These are phyloP conservation scores for Oleoguttula mirabilis DNA, from an alignment of 495 filamentous ascomycete species.

Conservation along the genomic window DNA sequence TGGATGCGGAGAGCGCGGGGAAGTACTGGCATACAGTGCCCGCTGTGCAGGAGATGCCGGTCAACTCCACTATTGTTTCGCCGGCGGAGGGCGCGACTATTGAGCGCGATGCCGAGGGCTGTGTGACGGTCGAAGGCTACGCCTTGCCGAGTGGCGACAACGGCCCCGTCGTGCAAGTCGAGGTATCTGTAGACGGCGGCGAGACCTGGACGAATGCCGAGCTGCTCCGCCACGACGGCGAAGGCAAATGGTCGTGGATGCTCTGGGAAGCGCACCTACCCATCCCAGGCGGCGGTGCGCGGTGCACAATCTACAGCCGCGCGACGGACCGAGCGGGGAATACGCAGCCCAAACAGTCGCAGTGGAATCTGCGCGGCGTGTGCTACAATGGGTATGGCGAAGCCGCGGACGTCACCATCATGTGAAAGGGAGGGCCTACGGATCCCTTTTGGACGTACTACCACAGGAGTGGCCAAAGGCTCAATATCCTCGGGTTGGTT, in stretches of 20 bases:
- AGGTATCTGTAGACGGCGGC: slow-evolving; percentile 40
- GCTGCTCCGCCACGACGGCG: slow-evolving; percentile 12
- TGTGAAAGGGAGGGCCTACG: too few relatives aligned
- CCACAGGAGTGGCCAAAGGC: too few relatives aligned
- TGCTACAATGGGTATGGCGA: slow-evolving; percentile 52
- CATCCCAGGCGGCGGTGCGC: slow-evolving; percentile 24
- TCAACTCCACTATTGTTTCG: slow-evolving; percentile 41
- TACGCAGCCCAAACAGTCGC: slow-evolving; percentile 33
- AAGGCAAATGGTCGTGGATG: slow-evolving; percentile 29
- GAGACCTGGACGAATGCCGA: slow-evolving; percentile 39
- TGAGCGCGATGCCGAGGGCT: slow-evolving; percentile 26
- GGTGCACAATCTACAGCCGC: slow-evolving; percentile 39
- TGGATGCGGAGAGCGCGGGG: slow-evolving; percentile 33
- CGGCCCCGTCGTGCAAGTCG: slow-evolving; percentile 43
- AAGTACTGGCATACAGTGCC: slow-evolving; percentile 30
- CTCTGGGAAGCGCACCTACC: slow-evolving; percentile 13
- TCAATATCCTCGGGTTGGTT: too few relatives aligned
- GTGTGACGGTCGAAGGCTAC: slow-evolving; percentile 42
- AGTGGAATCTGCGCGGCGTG: slow-evolving; percentile 50
- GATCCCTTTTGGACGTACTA: too few relatives aligned
- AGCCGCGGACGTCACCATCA: slow-evolving; percentile 30
- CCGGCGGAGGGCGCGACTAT: slow-evolving; percentile 36
- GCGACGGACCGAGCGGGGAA: slow-evolving; percentile 43
- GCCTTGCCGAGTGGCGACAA: slow-evolving; percentile 42
- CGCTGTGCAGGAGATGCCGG: slow-evolving; percentile 30